phyloP scores from a whole-genome alignment of 441 rosid species.

The Populus tomentosa region DNA sequence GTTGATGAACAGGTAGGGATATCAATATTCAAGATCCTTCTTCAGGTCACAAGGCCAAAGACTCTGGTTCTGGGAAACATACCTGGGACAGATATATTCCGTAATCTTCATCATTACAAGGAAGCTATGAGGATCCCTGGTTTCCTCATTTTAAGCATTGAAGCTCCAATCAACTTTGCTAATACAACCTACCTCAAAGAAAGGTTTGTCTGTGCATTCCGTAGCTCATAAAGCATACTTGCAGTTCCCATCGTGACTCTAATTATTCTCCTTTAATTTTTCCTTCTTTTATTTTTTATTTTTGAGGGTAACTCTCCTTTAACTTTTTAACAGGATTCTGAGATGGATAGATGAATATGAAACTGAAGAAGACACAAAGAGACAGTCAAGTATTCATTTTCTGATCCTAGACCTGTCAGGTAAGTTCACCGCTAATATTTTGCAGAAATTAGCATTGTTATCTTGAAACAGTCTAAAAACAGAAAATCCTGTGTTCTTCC shows the following conservation, averaged over 20 bases:
- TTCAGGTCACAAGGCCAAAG: constrained; percentile 84
- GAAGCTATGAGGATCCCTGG: constrained; percentile 74
- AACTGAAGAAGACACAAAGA: constrained; percentile 40
- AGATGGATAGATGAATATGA: constrained; percentile 90
- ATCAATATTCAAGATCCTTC: constrained; percentile 72
- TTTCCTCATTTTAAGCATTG: constrained; percentile 69
- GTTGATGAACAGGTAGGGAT: constrained; percentile 52
- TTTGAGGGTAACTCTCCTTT: neutral
- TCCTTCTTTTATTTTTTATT: neutral
- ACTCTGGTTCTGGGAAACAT: constrained; percentile 68
- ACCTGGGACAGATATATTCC: constrained; percentile 65
- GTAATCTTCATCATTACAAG: constrained; percentile 71
- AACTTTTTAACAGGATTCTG: constrained; percentile 38
- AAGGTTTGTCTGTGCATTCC: constrained; percentile 39
- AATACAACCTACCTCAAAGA: constrained; percentile 81
- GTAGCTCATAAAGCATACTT: neutral
- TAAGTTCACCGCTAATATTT: constrained; percentile 17
- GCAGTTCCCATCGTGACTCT: neutral
- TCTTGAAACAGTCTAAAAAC: neutral
- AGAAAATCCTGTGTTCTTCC: neutral
- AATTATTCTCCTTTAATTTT: neutral
- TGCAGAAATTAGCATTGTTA: neutral
- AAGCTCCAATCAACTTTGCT: constrained; percentile 84
- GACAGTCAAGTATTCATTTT: constrained; percentile 45
- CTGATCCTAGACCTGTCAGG: constrained; percentile 79